Conservation (phyloP, 2,329 filamentous ascomycete genomes). For the Drechslerella coelobrocha region DNA sequence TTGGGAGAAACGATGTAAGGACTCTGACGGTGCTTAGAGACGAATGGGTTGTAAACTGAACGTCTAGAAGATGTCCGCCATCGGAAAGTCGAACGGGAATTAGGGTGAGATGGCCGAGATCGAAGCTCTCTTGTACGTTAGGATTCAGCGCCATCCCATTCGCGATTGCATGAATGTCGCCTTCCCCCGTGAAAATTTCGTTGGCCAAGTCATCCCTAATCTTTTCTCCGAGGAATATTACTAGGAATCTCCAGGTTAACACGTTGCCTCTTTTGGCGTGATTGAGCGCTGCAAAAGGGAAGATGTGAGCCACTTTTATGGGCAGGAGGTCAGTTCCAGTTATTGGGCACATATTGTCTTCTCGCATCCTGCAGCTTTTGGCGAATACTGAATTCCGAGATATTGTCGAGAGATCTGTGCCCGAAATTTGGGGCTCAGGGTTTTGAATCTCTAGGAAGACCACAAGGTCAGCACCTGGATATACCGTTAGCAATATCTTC, state of each 20-base stretch:
- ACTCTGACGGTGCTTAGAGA: too few relatives aligned
- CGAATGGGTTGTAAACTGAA: too few relatives aligned
- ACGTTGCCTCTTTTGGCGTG: not conserved
- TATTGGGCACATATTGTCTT: not conserved
- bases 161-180: not conserved
- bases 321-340: not conserved
- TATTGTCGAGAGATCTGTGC: too few relatives aligned
- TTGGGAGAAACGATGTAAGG: too few relatives aligned
- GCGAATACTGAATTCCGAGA: not conserved
- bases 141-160: not conserved
- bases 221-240: not conserved
- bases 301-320: not conserved
- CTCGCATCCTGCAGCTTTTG: not conserved
- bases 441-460: too few relatives aligned
- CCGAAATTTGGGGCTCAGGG: too few relatives aligned
- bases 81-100: too few relatives aligned
- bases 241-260: not conserved
- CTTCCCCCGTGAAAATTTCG: conserved; percentile 8
- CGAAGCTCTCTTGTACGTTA: not conserved
- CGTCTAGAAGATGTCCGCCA: too few relatives aligned
- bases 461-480: too few relatives aligned
- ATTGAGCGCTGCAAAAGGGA: not conserved
- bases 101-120: too few relatives aligned
- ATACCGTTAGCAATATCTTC: too few relatives aligned
- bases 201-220: conserved; percentile 56